Evolutionary conservation across 208 protist species (phyloP), one percentile per base, ranked within the genome.

Genomic region (Acanthamoeba sp.): DNA sequence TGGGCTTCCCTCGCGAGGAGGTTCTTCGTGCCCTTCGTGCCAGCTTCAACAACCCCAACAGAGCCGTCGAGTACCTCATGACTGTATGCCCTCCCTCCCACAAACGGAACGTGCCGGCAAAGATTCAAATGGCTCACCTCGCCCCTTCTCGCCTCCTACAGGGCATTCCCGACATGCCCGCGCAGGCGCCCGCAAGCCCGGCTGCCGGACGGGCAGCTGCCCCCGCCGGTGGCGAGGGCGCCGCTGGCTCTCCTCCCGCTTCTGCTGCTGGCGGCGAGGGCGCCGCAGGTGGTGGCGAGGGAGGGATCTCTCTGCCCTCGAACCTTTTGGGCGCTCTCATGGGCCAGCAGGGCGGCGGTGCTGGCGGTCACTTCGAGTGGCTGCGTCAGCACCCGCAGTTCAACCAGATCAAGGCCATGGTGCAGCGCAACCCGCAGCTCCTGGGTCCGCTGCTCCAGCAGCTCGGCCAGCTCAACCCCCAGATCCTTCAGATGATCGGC

Each of bases 1-100:
- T 97, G 95, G 97, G 97, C 62, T 97, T 97, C 57, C 59, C 40
- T 38, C 94, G 96, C 52, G 95, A 95, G 12, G 40, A 95, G 29
- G 97, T 96, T 12, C 73, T 98, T 4, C 84, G 95, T 84, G 97
- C 97, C 4, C 64, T 98, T 2, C 91, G 95, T 71, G 94, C 95
- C 27, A 91, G 95, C 27, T 98, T 96, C 94, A 96, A 97, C 50
- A 98, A 98, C 92, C 93, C 96, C 66, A 95, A 98, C 55, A 87
- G 96, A 32, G 97, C 97, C 6, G 95, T 97, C 18, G 97, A 98
- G 36, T 96, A 97, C 91, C 93, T 97, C 12, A 95, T 96, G 73
- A 96, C 91, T 32, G 96, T 95, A 66, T 69, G 90, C 34, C 9
- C 27, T 34, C 45, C 34, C 59, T 29, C 38, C 80, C 1, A 40